A percentile compares a stretch with the other conserved stretches of the same genome.
Evolutionary conservation across 2,329 filamentous ascomycete genomes (phyloP).

Genomic region (Shiraia bambusicola): DNA sequence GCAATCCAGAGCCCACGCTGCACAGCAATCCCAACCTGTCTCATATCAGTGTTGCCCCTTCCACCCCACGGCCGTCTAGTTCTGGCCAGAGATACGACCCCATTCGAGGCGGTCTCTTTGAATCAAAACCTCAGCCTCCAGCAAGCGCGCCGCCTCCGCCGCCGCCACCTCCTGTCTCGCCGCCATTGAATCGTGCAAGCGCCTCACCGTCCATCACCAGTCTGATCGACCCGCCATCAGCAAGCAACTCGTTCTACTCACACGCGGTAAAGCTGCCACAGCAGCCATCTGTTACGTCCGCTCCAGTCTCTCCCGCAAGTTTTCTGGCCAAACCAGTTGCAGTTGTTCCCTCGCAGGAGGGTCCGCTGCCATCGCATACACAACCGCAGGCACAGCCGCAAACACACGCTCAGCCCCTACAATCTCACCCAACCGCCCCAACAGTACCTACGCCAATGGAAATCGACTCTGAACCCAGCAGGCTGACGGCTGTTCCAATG

Average conservation of each 20-base stretch:
- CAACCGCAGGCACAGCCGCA: slow-evolving; percentile 18
- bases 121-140: slow-evolving; percentile 45
- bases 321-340: slow-evolving; percentile 29
- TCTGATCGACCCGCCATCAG: slow-evolving; percentile 71
- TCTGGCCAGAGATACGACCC: slow-evolving; percentile 88
- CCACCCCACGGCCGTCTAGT: slow-evolving; percentile 57
- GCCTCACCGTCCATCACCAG: slow-evolving; percentile 90
- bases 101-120: slow-evolving; percentile 65
- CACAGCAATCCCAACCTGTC: slow-evolving; percentile 42
- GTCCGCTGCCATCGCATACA: slow-evolving; percentile 17
- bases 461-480: slow-evolving; percentile 37
- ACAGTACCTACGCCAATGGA: slow-evolving; percentile 39
- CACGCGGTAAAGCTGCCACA: slow-evolving; percentile 38
- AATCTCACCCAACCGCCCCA: slow-evolving; percentile 16
- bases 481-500: slow-evolving; percentile 31
- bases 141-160: slow-evolving; percentile 48
- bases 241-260: slow-evolving; percentile 41
- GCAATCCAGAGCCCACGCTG: slow-evolving; percentile 43
- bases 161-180: slow-evolving; percentile 48
- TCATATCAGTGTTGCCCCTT: slow-evolving; percentile 48
- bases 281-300: slow-evolving; percentile 42
- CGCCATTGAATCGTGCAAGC: slow-evolving; percentile 69
- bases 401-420: slow-evolving; percentile 8
- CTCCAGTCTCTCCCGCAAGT: slow-evolving; percentile 43
- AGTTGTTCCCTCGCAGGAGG: slow-evolving; percentile 33